Percentiles rank a stretch among this genome's conserved stretches.
Evolutionary conservation across 164 flowering plant genomes (phyloP).

Genomic region (Vitis rupestris): DNA sequence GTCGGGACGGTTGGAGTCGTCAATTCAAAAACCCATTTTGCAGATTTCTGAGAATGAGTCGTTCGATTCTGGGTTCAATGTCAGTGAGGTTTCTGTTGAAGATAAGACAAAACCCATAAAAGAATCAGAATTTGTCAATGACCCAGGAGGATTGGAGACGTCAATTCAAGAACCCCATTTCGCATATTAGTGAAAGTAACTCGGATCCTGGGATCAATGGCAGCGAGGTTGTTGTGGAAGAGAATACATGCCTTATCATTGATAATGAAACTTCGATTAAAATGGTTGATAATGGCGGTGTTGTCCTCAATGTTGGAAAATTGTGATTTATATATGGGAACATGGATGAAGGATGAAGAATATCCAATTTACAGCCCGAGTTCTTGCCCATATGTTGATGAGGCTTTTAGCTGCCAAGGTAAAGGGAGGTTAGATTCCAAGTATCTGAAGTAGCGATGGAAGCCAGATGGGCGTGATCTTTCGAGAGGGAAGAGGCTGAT

Average conservation of each 20-base stretch:
- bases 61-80: background rate
- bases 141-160: no score
- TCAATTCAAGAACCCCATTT: no score
- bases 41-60: background rate
- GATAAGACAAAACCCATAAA: background rate
- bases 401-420: conserved; percentile 66
- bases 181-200: no score
- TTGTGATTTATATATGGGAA: conserved; percentile 71
- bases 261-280: conserved; percentile 5
- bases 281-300: conserved; percentile 3
- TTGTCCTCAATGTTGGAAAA: conserved; percentile 3
- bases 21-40: background rate
- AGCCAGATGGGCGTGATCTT: conserved; percentile 78
- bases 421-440: conserved; percentile 71
- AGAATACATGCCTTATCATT: conserved; percentile 6
- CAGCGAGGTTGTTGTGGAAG: background rate
- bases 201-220: no score
- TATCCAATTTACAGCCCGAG: conserved; percentile 70
- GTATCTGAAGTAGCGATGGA: conserved; percentile 87
- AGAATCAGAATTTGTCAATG: no score
- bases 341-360: conserved; percentile 68
- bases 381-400: conserved; percentile 86
- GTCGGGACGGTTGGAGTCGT: no score
- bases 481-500: conserved; percentile 86
- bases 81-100: background rate